Evolutionary conservation across 2,329 filamentous ascomycete genomes (phyloP), one percentile per base, ranked within the genome.

Genomic region (Periconia sp.): DNA sequence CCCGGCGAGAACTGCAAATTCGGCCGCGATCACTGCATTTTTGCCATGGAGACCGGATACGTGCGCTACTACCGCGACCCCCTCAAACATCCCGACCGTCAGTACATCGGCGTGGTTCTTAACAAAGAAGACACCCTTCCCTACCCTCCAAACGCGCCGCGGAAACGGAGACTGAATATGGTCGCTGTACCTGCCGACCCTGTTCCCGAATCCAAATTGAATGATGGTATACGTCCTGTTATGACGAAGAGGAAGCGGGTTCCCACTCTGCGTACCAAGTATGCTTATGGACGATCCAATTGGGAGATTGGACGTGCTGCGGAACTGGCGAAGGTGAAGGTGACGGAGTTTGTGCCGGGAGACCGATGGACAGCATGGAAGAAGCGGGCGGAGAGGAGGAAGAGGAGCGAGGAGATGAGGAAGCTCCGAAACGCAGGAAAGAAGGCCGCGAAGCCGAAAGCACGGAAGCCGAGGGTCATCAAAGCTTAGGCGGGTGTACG

Each of bases 41-140:
- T 90, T 76, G 87, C 94, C 49, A 87, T 86, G 55, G 85, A 89
- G 52, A 82, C 88, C 3, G 94, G 94, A 59, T 99, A 95, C 76
- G 94, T 99, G 56, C 92, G 94, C 66, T 99, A 96, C 83, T 99
- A 99, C 81, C 86, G 88, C 70, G 93, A 99, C 71, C 92, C 92
- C 0, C 76, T 82, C 31, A 83, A 81, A 54, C 91, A 97, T 74
- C 90, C 92, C 1, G 89, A 91, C 62, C 85, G 92, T 56, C 91
- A 96, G 74, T 99, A 92, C 80, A 99, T 99, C 68, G 94, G 94
- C 57, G 89, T 99, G 18, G 89, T 90, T 33, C 92, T 96, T 74
- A 83, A 92, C 72, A 91, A 91, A 70, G 80, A 86, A 15, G 90
- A 95, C 66, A 85, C 81, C 31, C 84, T 99, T 1, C 94, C 94